These are phyloP conservation scores for Podaxis carcinomalis DNA, from an alignment of 768 basidiomycete genomes.

Conservation along the genomic window DNA sequence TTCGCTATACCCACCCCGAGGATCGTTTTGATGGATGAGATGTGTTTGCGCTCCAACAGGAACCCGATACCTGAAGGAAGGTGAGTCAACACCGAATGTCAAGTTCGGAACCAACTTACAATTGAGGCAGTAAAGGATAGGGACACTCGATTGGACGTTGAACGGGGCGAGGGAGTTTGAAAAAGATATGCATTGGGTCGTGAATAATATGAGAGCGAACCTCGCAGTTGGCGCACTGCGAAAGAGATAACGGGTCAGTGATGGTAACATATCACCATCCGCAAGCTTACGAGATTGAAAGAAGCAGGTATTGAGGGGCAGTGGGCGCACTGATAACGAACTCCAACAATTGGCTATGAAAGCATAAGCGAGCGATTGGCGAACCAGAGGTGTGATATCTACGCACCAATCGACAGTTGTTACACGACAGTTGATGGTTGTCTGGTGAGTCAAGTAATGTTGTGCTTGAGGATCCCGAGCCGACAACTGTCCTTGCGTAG, in stretches of 20 bases:
- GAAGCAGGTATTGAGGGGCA: slow-evolving; percentile 72
- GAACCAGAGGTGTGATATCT: not conserved
- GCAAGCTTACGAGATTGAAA: slow-evolving; percentile 68
- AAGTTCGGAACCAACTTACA: slow-evolving; percentile 40
- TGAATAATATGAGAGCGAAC: slow-evolving; percentile 71
- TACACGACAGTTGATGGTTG: slow-evolving; percentile 61
- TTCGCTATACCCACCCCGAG: slow-evolving; percentile 44
- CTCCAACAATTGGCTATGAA: slow-evolving; percentile 65
- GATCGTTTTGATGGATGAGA: slow-evolving; percentile 35
- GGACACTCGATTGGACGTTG: slow-evolving; percentile 48
- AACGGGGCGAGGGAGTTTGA: slow-evolving; percentile 82
- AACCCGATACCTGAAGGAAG: slow-evolving; percentile 51
- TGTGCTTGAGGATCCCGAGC: slow-evolving; percentile 34
- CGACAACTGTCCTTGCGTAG: slow-evolving; percentile 66
- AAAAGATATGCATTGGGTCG: slow-evolving; percentile 82
- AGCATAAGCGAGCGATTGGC: not conserved
- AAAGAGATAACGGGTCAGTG: not conserved
- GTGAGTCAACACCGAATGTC: not conserved
- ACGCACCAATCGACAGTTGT: slow-evolving; percentile 54
- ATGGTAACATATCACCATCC: not conserved
- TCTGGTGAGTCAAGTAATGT: slow-evolving; percentile 28
- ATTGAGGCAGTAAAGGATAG: slow-evolving; percentile 59
- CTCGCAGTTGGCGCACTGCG: slow-evolving; percentile 81
- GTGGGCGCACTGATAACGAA: slow-evolving; percentile 85
- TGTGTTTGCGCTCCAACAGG: slow-evolving; percentile 55